Evolutionary conservation across 169 alveolate genomes (phyloP), one percentile per base, ranked within the genome.

Genomic region (Hepatocystis sp.): DNA sequence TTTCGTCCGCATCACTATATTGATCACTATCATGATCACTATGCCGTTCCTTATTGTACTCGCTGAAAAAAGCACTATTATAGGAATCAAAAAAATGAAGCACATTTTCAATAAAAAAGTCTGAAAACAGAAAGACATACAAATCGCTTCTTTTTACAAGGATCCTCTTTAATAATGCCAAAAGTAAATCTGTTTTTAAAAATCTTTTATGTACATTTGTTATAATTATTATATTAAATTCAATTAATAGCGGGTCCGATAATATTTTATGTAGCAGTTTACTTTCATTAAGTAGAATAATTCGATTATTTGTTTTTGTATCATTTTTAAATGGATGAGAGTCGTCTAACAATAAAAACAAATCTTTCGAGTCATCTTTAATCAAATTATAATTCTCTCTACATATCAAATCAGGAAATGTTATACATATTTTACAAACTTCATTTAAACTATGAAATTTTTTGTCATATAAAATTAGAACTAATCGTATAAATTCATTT

Each of bases 181-280:
- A 13, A 15, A 88, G 28, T 34, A 86, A 44, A 32, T 92, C 95
- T 28, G 91, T 86, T 63, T 58, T 53, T 40, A 85, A 51, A 11
- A 56, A 11, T 19, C 95, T 71, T 42, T 85, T 68, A 47, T 92
- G 90, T 21, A 86, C 58, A 52, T 67, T 86, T 36, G 93, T 84
- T 47, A 92, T 47, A 19, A 92, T 68, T 34, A 92, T 66, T 25
- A 92, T 91, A 7, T 91, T 85, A 86, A 58, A 92, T 34, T 92
- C 93, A 39, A 93, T 84, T 56, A 92, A 66, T 28, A 92, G 91
- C 8, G 95, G 95, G 23, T 92, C 95, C 10, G 65, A 25, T 64
- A 90, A 19, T 27, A 92, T 53, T 32, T 66, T 49, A 39, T 76
- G 78, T 4, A 76, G 58, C 39, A 76, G 34, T 21, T 28, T 76